phyloP scores from a whole-genome alignment of 495 filamentous ascomycete genomes.

The Aspergillus carlsbadensis region DNA sequence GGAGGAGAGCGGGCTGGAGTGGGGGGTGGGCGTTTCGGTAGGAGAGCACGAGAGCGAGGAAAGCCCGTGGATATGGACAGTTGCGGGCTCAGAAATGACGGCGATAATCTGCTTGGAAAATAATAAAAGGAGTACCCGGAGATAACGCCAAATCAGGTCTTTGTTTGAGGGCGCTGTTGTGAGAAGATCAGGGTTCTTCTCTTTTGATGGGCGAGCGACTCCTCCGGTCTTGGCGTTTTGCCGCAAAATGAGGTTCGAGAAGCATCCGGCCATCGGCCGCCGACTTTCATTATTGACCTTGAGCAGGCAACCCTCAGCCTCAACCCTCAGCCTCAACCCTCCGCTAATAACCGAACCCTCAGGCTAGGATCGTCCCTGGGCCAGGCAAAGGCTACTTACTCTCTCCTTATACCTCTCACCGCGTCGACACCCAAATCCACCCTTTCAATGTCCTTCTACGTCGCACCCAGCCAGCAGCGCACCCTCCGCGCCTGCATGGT shows the following conservation, averaged over 20 bases:
- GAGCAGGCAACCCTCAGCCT: background rate
- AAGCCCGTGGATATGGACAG: background rate
- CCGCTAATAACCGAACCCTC: too few relatives aligned
- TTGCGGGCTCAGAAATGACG: background rate
- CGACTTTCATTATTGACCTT: background rate
- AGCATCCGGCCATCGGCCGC: constrained; percentile 19
- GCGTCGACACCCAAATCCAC: background rate
- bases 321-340: background rate
- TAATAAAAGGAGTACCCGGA: background rate
- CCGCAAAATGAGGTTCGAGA: constrained; percentile 21
- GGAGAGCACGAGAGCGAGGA: constrained; percentile 36
- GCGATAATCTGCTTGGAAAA: background rate
- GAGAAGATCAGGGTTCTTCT: background rate
- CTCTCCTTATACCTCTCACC: background rate
- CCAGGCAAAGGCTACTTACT: background rate
- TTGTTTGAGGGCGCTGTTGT: background rate
- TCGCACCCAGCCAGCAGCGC: constrained; percentile 66
- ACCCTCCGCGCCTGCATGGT: constrained; percentile 97
- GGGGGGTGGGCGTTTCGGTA: constrained; percentile 17
- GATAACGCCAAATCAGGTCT: background rate
- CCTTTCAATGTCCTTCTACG: constrained; percentile 50
- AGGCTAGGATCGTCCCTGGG: background rate
- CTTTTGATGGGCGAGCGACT: constrained; percentile 13
- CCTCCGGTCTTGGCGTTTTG: constrained; percentile 24
- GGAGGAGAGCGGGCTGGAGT: too few relatives aligned